Evolutionary conservation across 2,329 filamentous ascomycete genomes (phyloP), one percentile per base, ranked within the genome.

Genomic region (Chrysoporthe puriensis): DNA sequence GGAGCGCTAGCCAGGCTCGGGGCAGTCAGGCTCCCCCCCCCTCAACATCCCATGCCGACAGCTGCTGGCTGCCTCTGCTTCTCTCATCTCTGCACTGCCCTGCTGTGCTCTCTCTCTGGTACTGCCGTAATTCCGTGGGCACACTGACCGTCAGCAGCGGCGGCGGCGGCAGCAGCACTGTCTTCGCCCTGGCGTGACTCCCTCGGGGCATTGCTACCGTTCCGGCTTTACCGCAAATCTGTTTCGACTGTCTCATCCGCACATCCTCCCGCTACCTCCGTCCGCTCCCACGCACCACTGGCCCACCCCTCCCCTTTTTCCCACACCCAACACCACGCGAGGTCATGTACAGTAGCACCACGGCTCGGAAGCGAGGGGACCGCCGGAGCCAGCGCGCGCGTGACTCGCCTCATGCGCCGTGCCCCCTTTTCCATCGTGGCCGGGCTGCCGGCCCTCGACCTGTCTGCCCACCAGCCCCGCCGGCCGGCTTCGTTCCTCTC

Each of bases 181-280:
- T 16, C n/a, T 18, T 32, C 40, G 21, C 48, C 18, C 59, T 7
- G 36, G 18, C 57, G 14, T 61, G 21, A 5, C 36, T 34, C 14
- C 32, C 54, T 58, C 54, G 54, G 62, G 42, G 42, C 26, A 36
- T 18, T 36, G 21, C 9, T 64, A 36, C 52, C 62, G 52, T 64
- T 48, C 62, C 62, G 54, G 46, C 46, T 62, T 26, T 26, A 62
- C 44, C 36, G 60, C 60, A 62, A 62, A 52, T 40, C 43, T 59
- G 62, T 58, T 64, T 64, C 52, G 62, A 61, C 59, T 58, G 62
- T 64, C 52, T 64, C 62, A 64, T 48, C 62, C 42, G 43, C 43
- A 18, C 57, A 60, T 60, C 57, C 62, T 40, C 34, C 36, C 46
- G 40, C 46, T 26, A 34, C n/a, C 46, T 56, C 50, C 61, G 21